Base-by-base conservation (phyloP, 139 green algal species). In the Chloropicon primus region DNA sequence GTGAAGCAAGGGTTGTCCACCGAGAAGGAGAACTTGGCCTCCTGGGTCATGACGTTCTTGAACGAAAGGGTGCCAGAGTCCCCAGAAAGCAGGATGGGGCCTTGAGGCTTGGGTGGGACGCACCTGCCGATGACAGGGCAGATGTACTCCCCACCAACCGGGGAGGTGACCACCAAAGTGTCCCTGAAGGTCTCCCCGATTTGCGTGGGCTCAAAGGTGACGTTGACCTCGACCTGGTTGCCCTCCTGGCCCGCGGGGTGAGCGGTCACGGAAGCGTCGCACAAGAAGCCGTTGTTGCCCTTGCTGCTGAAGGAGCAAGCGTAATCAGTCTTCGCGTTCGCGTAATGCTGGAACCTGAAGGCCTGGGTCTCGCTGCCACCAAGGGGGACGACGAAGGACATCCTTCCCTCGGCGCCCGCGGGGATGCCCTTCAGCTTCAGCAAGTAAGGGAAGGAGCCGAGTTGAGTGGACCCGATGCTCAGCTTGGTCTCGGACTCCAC, bases 1-100 rank as follows among this genome's bases (percentile, higher is more conserved):
- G 53, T 73, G 79, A 96, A 96, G 2, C 84, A 83, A 2, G 89
- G 86, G 79, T 96, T 96, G 80, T 96, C 90, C 21, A 91, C 82
- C 25, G 77, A 79, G 72, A 88, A 89, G 17, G 80, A 29, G 80
- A 92, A 94, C 74, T 91, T 87, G 0, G 82, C 83, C 21, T 92
- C 87, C 21, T 72, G 41, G 3, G 74, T 2, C 41, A 96, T 93
- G 2, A 93, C 84, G 77, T 96, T 96, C n/a, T 87, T 88, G 78
- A 85, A 85, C 5, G 21, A 25, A 5, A 85, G 17, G 25, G 28
- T 54, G 1, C 77, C 73, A 10, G 21, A 62, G 5, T 74, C 77
- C 25, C 71, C 24, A 54, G 75, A 78, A 2, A 90, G 76, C 41
- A 90, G 83, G n/a, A 92, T 75, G 2, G 89, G 89, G 2, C 91